Evolutionary conservation across 306 rosid genomes (phyloP), one percentile per base, ranked within the genome.

Genomic region (Astragalus membranaceus): DNA sequence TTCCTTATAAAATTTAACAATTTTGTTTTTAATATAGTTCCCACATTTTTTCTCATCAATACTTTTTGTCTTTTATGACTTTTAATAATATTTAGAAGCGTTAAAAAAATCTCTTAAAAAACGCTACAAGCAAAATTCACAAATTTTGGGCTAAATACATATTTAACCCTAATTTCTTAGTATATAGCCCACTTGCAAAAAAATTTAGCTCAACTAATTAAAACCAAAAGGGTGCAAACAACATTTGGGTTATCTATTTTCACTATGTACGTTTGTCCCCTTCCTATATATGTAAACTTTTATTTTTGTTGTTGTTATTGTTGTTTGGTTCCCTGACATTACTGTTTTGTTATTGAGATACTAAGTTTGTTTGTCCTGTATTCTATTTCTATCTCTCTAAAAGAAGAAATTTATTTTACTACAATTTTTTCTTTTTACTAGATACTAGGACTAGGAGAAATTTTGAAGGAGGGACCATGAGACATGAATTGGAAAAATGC

Each of bases 281-380:
- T 5, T 42, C 66, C 46, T 10, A 1, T 42, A 9, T 3, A 12
- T 8, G 33, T 29, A 29, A 30, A 6, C 59, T 41, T 17, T 52
- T 8, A 4, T 51, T 48, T 65, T 58, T 57, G 64, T 65, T 58
- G 55, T 58, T 15, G 37, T 56, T 61, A 4, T 76, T 69, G 43
- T 32, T 76, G 75, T 69, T 77, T 62, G 51, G 3, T 77, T 63
- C 36, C 42, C 72, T 69, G 44, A 51, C 72, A 51, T 17, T 2
- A 49, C 15, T 59, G 50, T 69, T 47, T 69, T 76, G 4, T 37
- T 16, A 36, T 30, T 54, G 10, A 12, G 7, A 50, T 9, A 51
- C 6, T n/a, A 17, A 51, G 23, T 52, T 10, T 42, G n/a, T 44
- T 35, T 67, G n/a, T 67, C 36, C 20, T 16, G 1, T 29, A 5